These are phyloP conservation scores for Leucocoprinus sp. DNA, from an alignment of 768 basidiomycete genomes.

Conservation along the genomic window DNA sequence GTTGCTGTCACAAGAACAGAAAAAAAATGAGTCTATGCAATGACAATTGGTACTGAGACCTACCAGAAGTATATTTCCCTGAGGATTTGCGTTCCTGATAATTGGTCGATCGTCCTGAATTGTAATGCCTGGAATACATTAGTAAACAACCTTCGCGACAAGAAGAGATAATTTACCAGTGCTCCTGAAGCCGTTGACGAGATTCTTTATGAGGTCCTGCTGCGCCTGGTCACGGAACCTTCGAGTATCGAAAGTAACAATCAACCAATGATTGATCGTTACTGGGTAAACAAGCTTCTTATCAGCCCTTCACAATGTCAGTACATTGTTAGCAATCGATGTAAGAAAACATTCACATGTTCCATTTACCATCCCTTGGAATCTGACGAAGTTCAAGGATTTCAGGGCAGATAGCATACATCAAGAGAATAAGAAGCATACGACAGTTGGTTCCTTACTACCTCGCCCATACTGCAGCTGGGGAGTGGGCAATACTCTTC, in stretches of 20 bases:
- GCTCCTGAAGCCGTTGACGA: too few relatives aligned
- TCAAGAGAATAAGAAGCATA: slow-evolving; percentile 21
- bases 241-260: slow-evolving; percentile 55
- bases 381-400: too few relatives aligned
- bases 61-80: slow-evolving; percentile 40
- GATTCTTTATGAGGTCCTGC: too few relatives aligned
- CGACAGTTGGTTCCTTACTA: slow-evolving; percentile 44
- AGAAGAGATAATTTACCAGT: background rate
- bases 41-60: background rate
- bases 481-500: slow-evolving; percentile 52
- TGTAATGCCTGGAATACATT: slow-evolving; percentile 47
- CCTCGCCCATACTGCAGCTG: slow-evolving; percentile 52
- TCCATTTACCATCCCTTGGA: slow-evolving; percentile 63
- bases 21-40: slow-evolving; percentile 19
- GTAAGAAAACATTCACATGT: slow-evolving; percentile 29
- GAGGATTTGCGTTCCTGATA: slow-evolving; percentile 49
- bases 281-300: slow-evolving; percentile 55
- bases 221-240: slow-evolving; percentile 38
- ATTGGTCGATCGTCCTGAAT: slow-evolving; percentile 39
- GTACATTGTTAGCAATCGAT: background rate
- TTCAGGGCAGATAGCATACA: background rate
- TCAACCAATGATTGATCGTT: slow-evolving; percentile 48
- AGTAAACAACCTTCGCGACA: slow-evolving; percentile 31
- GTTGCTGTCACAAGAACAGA: slow-evolving; percentile 34
- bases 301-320: slow-evolving; percentile 43